phyloP scores from a whole-genome alignment of 2,329 filamentous ascomycete species.

The Alternaria tenuissima region DNA sequence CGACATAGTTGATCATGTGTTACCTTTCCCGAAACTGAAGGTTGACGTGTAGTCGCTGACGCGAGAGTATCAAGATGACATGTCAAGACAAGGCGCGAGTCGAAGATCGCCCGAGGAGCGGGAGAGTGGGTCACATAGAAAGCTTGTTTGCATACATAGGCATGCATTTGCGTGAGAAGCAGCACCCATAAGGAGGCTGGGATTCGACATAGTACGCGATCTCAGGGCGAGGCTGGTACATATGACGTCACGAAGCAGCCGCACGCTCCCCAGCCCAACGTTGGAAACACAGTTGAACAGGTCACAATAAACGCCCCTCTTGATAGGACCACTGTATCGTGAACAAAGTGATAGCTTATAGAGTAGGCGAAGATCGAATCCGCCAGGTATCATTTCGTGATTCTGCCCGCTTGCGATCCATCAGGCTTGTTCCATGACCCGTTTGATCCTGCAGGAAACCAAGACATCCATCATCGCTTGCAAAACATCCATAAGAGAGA shows the following conservation, averaged over 20 bases:
- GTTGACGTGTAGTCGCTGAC: not conserved
- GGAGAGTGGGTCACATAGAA: slow-evolving; percentile 3
- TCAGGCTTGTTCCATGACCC: slow-evolving; percentile 32
- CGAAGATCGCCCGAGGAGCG: not conserved
- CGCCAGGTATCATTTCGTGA: slow-evolving; percentile 52
- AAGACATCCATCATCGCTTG: slow-evolving; percentile 23
- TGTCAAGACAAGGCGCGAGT: not conserved
- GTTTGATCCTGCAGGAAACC: slow-evolving; percentile 31
- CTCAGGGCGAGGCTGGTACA: not conserved
- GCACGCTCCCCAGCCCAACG: not conserved
- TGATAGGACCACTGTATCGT: slow-evolving; percentile 8
- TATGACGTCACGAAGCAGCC: slow-evolving; percentile 7
- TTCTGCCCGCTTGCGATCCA: slow-evolving; percentile 30
- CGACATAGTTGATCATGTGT: not conserved
- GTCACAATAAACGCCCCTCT: not conserved
- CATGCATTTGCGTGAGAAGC: not conserved
- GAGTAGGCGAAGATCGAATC: slow-evolving; percentile 40
- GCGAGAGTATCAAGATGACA: not conserved
- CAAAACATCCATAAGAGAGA: slow-evolving; percentile 26
- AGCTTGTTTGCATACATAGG: slow-evolving; percentile 5
- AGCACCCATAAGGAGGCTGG: not conserved
- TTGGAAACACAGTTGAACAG: not conserved
- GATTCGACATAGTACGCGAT: not conserved
- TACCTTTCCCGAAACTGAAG: not conserved
- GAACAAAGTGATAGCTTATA: slow-evolving; percentile 24